Evolutionary conservation across 139 green algal species (phyloP), one percentile per base, ranked within the genome.

Genomic region (Yamagishiella unicocca): DNA sequence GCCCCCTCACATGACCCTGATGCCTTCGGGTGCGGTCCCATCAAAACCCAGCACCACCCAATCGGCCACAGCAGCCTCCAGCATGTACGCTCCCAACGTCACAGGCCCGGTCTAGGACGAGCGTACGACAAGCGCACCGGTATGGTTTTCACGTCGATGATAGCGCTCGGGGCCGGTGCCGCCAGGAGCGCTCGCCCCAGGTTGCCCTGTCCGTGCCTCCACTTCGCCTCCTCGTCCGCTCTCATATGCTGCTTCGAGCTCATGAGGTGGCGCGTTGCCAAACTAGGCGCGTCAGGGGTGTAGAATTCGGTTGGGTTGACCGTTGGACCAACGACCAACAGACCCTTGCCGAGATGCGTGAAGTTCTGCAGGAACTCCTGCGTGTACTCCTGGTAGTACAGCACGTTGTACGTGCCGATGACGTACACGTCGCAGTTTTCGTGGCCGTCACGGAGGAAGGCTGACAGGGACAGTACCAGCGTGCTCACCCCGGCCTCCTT

Each of bases 381-480:
- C 10, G 35, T 54, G 38, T 50, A 76, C 38, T 6, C 4, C 53
- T 33, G 22, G 9, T 37, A 5, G 40, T 78, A 78, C 37, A 58
- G 40, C 25, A 37, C 0, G 0, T 70, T 6, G 53, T 83, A 83
- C 35, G 76, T 45, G 21, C 35, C 37, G 53, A 83, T 53, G 53
- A 83, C 76, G 50, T 83, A 83, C 53, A 83, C 35, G 25, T 83
- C 76, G 35, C 76, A 83, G 35, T 54, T 55, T n/a, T 1, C 2
- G 70, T 78, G 40, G 9, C 6, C 24, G 42, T 17, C 27, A 40
- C 42, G 12, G 12, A 55, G 38, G 25, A 55, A 78, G 25, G 4
- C 21, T 12, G 5, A 1, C 40, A 55, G 70, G 1, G 70, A 17
- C 42, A 78, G 4, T 8, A 58, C 40, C 5, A 78, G 70, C 1